Conservation (phyloP, 176 grass and related monocot genomes). For the Neostapfia colusana region DNA sequence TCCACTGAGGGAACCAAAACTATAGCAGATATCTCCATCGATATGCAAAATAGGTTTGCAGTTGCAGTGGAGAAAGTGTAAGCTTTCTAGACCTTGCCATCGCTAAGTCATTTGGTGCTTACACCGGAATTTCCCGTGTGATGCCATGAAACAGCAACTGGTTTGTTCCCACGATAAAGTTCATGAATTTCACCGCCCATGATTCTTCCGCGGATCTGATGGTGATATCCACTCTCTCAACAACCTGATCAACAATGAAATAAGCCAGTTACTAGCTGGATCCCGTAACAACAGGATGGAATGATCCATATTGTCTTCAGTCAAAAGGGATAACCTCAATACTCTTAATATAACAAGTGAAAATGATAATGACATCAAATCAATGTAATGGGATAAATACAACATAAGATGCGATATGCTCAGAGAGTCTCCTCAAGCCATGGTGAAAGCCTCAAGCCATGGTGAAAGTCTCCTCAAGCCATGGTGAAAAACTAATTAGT, state of each 20-base stretch:
- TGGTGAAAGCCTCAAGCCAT: neutral
- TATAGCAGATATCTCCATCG: neutral
- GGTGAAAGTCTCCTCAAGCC: neutral
- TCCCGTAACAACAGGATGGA: neutral
- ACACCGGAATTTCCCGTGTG: constrained; percentile 86
- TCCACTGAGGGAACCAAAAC: neutral
- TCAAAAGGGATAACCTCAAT: neutral
- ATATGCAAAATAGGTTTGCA: constrained; percentile 7
- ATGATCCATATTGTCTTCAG: neutral
- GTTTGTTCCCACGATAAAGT: constrained; percentile 74
- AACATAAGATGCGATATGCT: neutral
- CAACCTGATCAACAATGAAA: constrained; percentile 51
- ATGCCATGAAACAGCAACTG: constrained; percentile 77
- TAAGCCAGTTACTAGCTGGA: neutral
- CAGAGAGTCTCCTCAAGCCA: neutral
- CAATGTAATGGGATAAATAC: neutral
- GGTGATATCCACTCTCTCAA: constrained; percentile 59
- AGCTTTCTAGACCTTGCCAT: neutral
- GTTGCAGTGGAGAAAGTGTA: neutral
- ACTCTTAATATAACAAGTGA: neutral
- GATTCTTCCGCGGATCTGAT: constrained; percentile 62
- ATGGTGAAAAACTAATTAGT: neutral
- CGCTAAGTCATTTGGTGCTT: constrained; percentile 34
- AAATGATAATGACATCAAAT: neutral
- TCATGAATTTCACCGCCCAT: constrained; percentile 77